A percentile compares a stretch with the other conserved stretches of the same genome.
Evolutionary conservation across 2,329 filamentous ascomycete species (phyloP).

Genomic region (Epichloe elymi): DNA sequence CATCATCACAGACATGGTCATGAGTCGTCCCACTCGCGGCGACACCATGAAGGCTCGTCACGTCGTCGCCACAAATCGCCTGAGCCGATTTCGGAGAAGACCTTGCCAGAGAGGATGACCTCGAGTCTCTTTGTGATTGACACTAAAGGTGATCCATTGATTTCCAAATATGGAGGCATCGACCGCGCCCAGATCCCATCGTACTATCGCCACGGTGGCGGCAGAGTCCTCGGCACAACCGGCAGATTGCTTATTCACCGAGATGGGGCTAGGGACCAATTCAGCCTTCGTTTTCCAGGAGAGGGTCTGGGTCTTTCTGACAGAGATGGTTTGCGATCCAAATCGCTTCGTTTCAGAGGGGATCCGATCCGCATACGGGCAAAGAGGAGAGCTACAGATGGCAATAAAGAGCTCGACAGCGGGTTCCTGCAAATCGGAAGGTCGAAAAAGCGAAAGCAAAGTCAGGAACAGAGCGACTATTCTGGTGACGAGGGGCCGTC

Average conservation of each 20-base stretch:
- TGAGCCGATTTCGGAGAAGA: conserved; percentile 1
- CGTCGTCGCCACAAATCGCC: background rate
- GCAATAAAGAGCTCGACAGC: conserved; percentile 16
- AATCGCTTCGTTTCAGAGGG: conserved; percentile 22
- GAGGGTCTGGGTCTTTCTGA: conserved; percentile 25
- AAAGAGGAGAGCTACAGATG: conserved; percentile 10
- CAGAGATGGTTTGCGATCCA: conserved; percentile 33
- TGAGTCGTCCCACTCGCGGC: background rate
- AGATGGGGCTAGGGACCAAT: conserved; percentile 43
- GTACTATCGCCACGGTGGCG: conserved; percentile 57
- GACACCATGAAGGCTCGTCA: background rate
- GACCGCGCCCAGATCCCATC: conserved; percentile 58
- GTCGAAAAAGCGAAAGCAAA: conserved; percentile 29
- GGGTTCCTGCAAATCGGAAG: conserved; percentile 36
- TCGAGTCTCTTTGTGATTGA: conserved; percentile 47
- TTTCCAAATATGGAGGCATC: conserved; percentile 54
- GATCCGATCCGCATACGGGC: conserved; percentile 27
- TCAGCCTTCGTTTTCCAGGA: conserved; percentile 32
- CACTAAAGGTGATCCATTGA: conserved; percentile 61
- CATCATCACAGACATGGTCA: background rate
- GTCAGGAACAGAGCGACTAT: conserved; percentile 20
- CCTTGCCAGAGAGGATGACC: background rate
- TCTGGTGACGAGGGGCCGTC: conserved; percentile 37
- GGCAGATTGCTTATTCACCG: conserved; percentile 52
- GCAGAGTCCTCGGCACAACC: conserved; percentile 55